Conservation (phyloP, 805 yeast species). For the Candida nitratophila region DNA sequence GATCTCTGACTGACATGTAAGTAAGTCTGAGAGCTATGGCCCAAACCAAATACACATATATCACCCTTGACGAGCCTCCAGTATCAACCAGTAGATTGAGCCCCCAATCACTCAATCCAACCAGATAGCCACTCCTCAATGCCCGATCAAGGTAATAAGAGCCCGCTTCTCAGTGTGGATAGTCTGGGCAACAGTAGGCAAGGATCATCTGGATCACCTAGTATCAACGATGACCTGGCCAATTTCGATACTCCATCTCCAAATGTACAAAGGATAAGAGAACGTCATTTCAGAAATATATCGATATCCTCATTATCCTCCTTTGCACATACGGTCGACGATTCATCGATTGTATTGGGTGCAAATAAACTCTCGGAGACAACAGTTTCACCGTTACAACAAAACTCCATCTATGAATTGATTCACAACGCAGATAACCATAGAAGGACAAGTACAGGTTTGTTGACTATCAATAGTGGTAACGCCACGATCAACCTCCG, state of each 20-base stretch:
- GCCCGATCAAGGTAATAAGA: neutral
- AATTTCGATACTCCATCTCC: conserved; percentile 1
- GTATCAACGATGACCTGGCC: conserved; percentile 11
- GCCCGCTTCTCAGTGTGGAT: neutral
- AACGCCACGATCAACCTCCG: conserved; percentile 41
- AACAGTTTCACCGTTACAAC: conserved; percentile 51
- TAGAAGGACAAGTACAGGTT: conserved; percentile 21
- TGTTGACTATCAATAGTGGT: conserved; percentile 21
- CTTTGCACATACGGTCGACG: conserved; percentile 17
- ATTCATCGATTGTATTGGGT: conserved; percentile 29
- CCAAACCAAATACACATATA: no score
- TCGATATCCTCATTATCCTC: conserved; percentile 21
- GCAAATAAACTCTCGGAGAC: conserved; percentile 31
- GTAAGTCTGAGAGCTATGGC: no score
- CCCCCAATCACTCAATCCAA: no score
- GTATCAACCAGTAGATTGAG: no score
- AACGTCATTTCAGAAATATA: conserved; percentile 12
- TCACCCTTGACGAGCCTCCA: no score
- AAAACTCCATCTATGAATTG: conserved; percentile 72
- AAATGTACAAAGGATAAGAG: neutral
- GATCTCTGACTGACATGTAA: no score
- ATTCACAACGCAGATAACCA: conserved; percentile 52
- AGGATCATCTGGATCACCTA: conserved; percentile 8
- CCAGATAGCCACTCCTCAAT: neutral
- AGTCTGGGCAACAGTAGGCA: neutral